Base-by-base conservation (phyloP, 1,284 basidiomycete species). In the Cutaneotrichosporon sp. region DNA sequence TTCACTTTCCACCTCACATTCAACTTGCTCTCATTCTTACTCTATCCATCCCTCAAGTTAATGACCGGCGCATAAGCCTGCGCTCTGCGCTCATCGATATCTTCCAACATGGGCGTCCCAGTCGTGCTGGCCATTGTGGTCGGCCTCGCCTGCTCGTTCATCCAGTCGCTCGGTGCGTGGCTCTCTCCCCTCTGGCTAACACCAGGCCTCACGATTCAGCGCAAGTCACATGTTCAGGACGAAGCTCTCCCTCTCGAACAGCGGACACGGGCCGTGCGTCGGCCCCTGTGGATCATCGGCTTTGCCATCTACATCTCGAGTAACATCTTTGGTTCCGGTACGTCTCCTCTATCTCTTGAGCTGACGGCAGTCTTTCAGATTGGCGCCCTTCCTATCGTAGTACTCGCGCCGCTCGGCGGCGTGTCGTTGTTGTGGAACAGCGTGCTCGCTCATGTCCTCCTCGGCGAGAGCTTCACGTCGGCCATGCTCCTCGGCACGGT, bases 391-490 rank as follows among this genome's bases (percentile, higher is more conserved):
- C 92, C 92, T 6, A 91, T 96, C 70, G 91, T 95, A 64, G 92
- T 96, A 63, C 88, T 95, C 56, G 92, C 91, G 1, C 94, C 94
- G 0, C 85, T 98, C 2, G 95, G 95, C 22, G 95, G 94, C 1
- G 90, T 85, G 52, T 94, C 92, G 8, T 86, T 98, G 38, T 85
- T 97, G 30, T 97, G 92, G 90, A 98, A 98, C 79, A 92, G 92
- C 4, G 87, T 97, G 72, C 93, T 97, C 70, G 93, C 94, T 11
- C 86, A 88, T 32, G 76, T 96, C 58, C 84, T 97, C 49, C 85
- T 97, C 22, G 91, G 91, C 47, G 93, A 96, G 75, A 84, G 88
- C 22, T 92, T 97, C 80, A 92, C 91, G 6, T 85, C 84, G 13
- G 90, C 88, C 83, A 91, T 96, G 86, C 82, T 93, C 60, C 79